These are phyloP conservation scores for Citeromyces nyonsensis DNA, from an alignment of 805 yeast species.

Conservation along the genomic window DNA sequence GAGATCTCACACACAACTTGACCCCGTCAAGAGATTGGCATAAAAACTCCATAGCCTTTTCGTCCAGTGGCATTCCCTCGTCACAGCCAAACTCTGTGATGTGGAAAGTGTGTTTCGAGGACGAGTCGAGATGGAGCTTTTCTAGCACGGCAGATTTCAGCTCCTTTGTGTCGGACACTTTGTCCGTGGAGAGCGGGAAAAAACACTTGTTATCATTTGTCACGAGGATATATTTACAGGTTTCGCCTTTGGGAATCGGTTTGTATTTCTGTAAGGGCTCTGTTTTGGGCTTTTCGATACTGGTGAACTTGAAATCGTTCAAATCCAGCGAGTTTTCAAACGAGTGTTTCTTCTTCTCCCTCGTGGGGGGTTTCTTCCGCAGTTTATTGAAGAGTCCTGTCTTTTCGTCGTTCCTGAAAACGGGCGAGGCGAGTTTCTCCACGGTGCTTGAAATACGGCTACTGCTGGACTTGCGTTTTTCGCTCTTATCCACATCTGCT, in stretches of 20 bases:
- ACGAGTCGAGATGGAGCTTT: constrained; percentile 17
- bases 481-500: constrained; percentile 1
- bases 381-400: background rate
- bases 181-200: constrained; percentile 26
- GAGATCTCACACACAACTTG: constrained; percentile 8
- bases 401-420: background rate
- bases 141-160: constrained; percentile 24
- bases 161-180: constrained; percentile 12
- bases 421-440: background rate
- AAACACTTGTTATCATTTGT: constrained; percentile 51
- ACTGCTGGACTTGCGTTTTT: background rate
- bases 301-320: background rate
- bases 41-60: constrained; percentile 25
- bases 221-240: constrained; percentile 24
- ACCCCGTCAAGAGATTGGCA: constrained; percentile 15
- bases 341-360: background rate
- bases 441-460: background rate
- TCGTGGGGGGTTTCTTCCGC: background rate
- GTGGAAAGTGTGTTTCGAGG: constrained; percentile 26
- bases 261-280: constrained; percentile 14
- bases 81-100: constrained; percentile 55
- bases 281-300: too few relatives aligned
- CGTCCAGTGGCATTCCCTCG: constrained; percentile 41
- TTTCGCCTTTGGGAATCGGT: constrained; percentile 16
- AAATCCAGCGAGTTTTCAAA: background rate